Base-by-base conservation (phyloP, 1,139 yeast genomes). In the Hemisphaericaspora lyxosophila region DNA sequence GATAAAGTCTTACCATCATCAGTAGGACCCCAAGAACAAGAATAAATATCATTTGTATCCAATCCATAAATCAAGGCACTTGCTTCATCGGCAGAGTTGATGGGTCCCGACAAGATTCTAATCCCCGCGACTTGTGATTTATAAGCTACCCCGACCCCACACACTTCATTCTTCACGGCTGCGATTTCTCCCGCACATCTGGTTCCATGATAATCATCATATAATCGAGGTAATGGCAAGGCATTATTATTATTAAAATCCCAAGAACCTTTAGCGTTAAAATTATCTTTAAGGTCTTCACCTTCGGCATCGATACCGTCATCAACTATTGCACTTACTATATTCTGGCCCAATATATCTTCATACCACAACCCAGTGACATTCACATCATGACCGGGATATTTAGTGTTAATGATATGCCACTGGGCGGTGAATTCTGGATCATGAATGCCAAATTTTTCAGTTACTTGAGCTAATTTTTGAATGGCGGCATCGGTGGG, bases 11-110 rank as follows among this genome's bases (percentile, higher is more conserved):
- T 71, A 0, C 98, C 99, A 58, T 90, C 86, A 59, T 94, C 99
- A 1, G 90, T 78, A 1, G 99, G 99, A 2, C 99, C 99, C 99
- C 99, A 94, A 4, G 96, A 88, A 60, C 99, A 94, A 3, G 96
- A 87, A 60, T 88, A 94, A 27, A 94, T 92, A 59, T 90, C 96
- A 57, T 92, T 92, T 8, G 75, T 72, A 44, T 87, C 90, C 51
- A 85, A 68, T 0, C 82, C 94, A 60, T 84, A 85, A 31, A 85
- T 73, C 70, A 94, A 67, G 1, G 97, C 86, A 2, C 85, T 78
- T 0, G 98, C 97, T 60, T 94, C 98, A 45, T 89, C 96, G 39
- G 84, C 95, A 4, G 87, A 71, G 4, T 94, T 80, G 36, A 94
- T 77, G 26, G 75, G 69, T 2, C 87, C 95, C 1, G 95, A 85